These are phyloP conservation scores for Lachnum nothofagi DNA, from an alignment of 2,329 filamentous ascomycete species.

Conservation along the genomic window DNA sequence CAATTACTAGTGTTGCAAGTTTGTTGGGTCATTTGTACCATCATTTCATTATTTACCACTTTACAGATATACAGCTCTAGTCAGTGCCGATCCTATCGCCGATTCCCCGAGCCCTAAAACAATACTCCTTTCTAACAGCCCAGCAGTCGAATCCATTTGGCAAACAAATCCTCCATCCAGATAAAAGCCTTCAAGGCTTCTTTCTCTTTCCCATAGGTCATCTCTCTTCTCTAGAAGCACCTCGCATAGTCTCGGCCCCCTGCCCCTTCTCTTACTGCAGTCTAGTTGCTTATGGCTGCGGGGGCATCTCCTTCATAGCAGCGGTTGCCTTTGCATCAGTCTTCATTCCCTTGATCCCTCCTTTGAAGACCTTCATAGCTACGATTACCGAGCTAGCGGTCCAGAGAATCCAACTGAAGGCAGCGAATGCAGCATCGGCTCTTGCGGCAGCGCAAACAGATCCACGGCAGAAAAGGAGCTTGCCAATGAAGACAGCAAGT, in stretches of 20 bases:
- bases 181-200: constrained; percentile 9
- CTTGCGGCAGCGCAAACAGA: constrained; percentile 52
- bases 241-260: not conserved
- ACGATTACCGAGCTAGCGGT: constrained; percentile 43
- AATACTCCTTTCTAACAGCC: not conserved
- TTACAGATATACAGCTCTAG: constrained; percentile 1
- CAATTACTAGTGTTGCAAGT: too few species aligned
- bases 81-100: not conserved
- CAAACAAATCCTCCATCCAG: not conserved
- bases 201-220: constrained; percentile 4
- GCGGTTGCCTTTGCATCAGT: constrained; percentile 25
- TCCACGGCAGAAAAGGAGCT: constrained; percentile 53
- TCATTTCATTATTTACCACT: constrained; percentile 12
- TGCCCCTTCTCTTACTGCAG: not conserved
- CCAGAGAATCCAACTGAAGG: constrained; percentile 52
- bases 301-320: constrained; percentile 28
- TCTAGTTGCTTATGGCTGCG: constrained; percentile 8
- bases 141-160: not conserved
- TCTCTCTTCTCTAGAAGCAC: constrained; percentile 1
- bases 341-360: constrained; percentile 31
- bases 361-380: constrained; percentile 45
- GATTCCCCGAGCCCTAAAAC: not conserved
- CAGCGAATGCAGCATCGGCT: constrained; percentile 50
- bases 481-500: constrained; percentile 51
- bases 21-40: not conserved